Conservation (phyloP, 2,329 filamentous ascomycete genomes). For the Trichophyton schoenleinii region DNA sequence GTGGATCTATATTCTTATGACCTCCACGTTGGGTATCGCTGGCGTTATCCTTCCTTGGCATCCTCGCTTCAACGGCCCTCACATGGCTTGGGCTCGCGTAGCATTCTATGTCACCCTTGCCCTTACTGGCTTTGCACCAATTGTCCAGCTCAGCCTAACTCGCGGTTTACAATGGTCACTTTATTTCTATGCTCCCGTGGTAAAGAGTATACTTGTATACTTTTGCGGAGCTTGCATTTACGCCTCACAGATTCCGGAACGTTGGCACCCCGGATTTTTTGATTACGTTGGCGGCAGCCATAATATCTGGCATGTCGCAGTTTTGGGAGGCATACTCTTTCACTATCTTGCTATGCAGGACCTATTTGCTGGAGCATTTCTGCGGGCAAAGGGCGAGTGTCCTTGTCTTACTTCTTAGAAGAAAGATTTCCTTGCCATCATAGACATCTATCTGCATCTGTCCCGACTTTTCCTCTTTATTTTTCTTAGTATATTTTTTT, state of each 20-base stretch:
- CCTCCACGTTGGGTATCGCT: conserved; percentile 65
- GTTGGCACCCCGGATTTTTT: conserved; percentile 84
- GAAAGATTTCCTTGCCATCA: not conserved
- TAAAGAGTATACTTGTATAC: conserved; percentile 79
- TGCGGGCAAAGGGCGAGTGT: conserved; percentile 45
- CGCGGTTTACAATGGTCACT: conserved; percentile 69
- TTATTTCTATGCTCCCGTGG: conserved; percentile 78
- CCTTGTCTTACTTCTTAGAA: conserved; percentile 6
- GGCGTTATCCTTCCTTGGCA: conserved; percentile 94
- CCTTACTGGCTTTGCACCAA: conserved; percentile 75
- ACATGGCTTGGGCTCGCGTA: conserved; percentile 89
- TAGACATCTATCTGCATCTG: not conserved
- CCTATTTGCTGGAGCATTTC: conserved; percentile 72
- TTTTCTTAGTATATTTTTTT: not conserved
- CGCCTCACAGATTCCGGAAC: conserved; percentile 80
- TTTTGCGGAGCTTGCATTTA: conserved; percentile 74
- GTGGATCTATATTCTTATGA: conserved; percentile 73
- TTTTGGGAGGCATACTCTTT: conserved; percentile 90
- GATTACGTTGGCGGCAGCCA: conserved; percentile 93
- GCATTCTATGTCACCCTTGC: conserved; percentile 82
- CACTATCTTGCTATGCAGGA: conserved; percentile 94
- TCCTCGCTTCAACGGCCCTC: conserved; percentile 78
- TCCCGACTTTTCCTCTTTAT: not conserved
- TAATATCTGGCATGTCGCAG: conserved; percentile 94
- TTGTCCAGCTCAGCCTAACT: conserved; percentile 67